Evolutionary conservation across 148 eudicot species (phyloP).

Genomic region (Diospyros lotus): DNA sequence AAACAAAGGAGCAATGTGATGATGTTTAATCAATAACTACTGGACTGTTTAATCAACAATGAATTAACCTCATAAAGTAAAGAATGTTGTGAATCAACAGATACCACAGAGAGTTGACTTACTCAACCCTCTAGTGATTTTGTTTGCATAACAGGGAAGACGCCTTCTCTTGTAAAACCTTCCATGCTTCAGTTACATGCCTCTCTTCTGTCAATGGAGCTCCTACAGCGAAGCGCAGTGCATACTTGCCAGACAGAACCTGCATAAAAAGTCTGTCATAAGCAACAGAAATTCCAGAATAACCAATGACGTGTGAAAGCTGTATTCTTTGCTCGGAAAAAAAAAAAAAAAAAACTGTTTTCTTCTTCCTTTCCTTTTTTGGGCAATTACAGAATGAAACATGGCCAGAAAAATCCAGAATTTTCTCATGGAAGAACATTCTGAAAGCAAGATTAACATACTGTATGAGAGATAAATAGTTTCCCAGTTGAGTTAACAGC

Average conservation of each 20-base stretch:
- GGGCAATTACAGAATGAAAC: not conserved
- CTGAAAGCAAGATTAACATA: conserved; percentile 20
- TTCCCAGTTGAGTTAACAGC: conserved; percentile 79
- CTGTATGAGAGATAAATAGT: conserved; percentile 83
- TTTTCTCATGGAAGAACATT: not conserved
- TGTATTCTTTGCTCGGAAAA: not conserved
- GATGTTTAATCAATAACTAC: not conserved
- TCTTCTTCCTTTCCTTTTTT: not conserved
- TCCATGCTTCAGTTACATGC: conserved; percentile 72
- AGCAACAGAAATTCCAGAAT: not conserved
- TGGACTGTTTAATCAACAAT: not conserved
- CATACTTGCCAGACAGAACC: conserved; percentile 70
- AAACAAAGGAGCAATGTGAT: not conserved
- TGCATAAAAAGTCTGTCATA: conserved; percentile 19
- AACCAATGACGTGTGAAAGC: not conserved
- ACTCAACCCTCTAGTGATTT: conserved; percentile 15
- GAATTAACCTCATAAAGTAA: not conserved
- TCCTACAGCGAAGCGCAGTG: conserved; percentile 72
- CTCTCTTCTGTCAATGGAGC: conserved; percentile 89
- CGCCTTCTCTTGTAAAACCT: conserved; percentile 68
- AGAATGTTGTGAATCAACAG: not conserved
- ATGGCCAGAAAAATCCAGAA: not conserved
- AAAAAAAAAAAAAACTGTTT: no score
- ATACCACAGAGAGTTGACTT: not conserved
- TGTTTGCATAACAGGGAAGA: conserved; percentile 27